Conservation (phyloP, 192 early-diverging fungal species). For the Coemansia reversa region DNA sequence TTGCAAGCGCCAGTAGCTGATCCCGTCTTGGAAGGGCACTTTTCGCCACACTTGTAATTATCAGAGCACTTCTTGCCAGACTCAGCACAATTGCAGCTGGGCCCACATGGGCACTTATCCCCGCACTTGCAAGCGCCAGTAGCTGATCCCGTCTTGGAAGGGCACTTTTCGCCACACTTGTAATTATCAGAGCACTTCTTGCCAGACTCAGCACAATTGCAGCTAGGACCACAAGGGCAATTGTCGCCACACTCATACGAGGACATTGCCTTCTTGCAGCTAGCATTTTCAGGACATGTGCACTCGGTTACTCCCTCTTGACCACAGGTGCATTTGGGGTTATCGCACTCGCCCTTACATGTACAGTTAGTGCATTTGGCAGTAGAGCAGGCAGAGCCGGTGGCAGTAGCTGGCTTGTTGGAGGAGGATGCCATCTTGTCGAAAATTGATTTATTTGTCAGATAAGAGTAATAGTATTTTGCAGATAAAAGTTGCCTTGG, state of each 20-base stretch:
- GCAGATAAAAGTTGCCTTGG: not conserved
- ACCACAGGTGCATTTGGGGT: slow-evolving; percentile 28
- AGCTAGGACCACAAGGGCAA: slow-evolving; percentile 5
- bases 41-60: slow-evolving; percentile 16
- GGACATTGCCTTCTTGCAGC: slow-evolving; percentile 25
- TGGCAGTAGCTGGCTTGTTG: not conserved
- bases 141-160: not conserved
- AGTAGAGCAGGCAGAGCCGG: slow-evolving; percentile 2
- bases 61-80: slow-evolving; percentile 16
- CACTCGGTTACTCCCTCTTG: slow-evolving; percentile 26
- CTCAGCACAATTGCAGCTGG: slow-evolving; percentile 21
- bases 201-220: slow-evolving; percentile 17
- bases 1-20: slow-evolving; percentile 2
- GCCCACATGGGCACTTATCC: slow-evolving; percentile 3
- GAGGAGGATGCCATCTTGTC: slow-evolving; percentile 12
- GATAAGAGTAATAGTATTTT: not conserved
- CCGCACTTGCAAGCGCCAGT: not conserved
- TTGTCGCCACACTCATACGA: slow-evolving; percentile 21
- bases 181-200: slow-evolving; percentile 19
- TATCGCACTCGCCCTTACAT: slow-evolving; percentile 34
- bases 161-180: slow-evolving; percentile 18
- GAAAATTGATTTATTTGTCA: not conserved
- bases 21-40: not conserved
- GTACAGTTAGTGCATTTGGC: slow-evolving; percentile 18
- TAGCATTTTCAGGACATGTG: slow-evolving; percentile 21